phyloP scores from a whole-genome alignment of 306 rosid species.

The Cucurbita ficifolia region DNA sequence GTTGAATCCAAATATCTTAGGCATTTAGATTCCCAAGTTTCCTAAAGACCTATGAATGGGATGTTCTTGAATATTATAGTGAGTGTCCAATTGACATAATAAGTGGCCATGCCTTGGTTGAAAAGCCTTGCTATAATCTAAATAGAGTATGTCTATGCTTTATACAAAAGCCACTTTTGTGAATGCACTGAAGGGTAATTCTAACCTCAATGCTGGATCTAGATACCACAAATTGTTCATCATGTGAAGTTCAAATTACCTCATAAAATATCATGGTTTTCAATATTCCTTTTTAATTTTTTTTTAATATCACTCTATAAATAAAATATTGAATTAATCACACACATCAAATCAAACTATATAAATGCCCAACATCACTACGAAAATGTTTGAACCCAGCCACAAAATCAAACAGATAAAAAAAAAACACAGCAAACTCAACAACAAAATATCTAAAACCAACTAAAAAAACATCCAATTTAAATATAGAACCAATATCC shows the following conservation, averaged over 20 bases:
- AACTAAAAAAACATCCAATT: background rate
- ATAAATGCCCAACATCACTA: background rate
- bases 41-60: no score
- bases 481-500: background rate
- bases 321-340: no score
- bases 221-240: background rate
- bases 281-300: no score
- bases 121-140: background rate
- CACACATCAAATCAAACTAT: background rate
- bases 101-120: background rate
- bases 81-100: background rate
- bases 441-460: background rate
- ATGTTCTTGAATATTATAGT: no score
- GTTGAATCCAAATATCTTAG: no score
- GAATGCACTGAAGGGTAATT: background rate
- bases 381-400: background rate
- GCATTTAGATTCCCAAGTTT: no score
- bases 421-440: background rate
- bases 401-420: background rate
- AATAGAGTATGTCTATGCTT: background rate
- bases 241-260: background rate
- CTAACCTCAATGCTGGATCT: background rate
- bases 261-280: no score
- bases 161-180: background rate
- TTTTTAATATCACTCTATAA: no score